Evolutionary conservation across 73 alveolate species (phyloP).

Genomic region (Tetrahymena borealis): DNA sequence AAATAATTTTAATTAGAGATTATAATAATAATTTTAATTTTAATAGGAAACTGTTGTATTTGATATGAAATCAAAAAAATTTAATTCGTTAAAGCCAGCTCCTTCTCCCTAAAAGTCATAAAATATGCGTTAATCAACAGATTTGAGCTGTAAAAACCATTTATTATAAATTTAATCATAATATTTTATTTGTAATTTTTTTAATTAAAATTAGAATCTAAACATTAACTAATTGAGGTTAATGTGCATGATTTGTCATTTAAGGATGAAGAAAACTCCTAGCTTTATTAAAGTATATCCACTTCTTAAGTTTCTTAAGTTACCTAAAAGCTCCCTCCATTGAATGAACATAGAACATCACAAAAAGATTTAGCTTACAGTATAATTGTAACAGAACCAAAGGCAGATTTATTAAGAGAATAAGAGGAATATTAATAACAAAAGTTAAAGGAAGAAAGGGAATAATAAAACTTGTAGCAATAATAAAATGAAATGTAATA

Average conservation of each 20-base stretch:
- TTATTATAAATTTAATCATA: neutral
- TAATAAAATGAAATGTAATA: too few species aligned
- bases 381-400: neutral
- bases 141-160: neutral
- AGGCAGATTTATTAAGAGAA: neutral
- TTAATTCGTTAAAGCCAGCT: neutral
- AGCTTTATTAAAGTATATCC: neutral
- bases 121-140: neutral
- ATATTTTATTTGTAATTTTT: neutral
- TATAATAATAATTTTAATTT: neutral
- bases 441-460: too few species aligned
- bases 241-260: neutral
- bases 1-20: neutral
- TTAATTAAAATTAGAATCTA: neutral
- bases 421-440: too few species aligned
- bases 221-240: neutral
- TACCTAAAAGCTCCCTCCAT: too few species aligned
- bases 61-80: neutral
- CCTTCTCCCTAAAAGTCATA: neutral
- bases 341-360: neutral
- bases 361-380: neutral
- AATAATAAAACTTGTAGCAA: too few species aligned
- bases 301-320: too few species aligned
- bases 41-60: neutral
- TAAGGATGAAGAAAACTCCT: neutral